Evolutionary conservation across 2,329 filamentous ascomycete species (phyloP).

Genomic region (Sclerotinia spermophila): DNA sequence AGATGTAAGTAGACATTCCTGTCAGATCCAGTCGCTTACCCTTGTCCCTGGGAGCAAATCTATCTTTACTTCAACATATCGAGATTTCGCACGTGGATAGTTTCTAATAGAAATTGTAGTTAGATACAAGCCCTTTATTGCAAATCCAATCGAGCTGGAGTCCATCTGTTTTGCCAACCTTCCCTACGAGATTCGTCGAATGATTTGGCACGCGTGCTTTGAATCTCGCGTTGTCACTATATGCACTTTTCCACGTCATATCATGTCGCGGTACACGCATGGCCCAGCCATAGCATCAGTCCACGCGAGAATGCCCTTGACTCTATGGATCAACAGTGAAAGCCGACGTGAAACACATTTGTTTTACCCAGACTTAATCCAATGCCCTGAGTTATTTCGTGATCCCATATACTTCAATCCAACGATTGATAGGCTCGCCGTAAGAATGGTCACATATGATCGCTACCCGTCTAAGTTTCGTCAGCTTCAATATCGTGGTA

Average conservation of each 20-base stretch:
- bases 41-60: background rate
- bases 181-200: background rate
- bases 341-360: background rate
- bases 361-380: background rate
- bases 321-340: background rate
- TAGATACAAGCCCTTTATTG: background rate
- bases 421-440: background rate
- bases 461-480: no score
- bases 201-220: background rate
- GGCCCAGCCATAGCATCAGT: background rate
- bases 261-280: no score
- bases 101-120: background rate
- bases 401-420: background rate
- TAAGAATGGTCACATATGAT: background rate
- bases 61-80: background rate
- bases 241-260: background rate
- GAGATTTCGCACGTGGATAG: background rate
- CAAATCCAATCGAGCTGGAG: background rate
- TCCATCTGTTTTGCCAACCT: background rate
- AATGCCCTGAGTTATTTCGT: background rate
- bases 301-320: background rate
- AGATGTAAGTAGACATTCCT: background rate
- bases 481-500: background rate
- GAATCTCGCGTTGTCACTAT: background rate
- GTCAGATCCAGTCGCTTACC: background rate